Percentiles rank a stretch among this genome's conserved stretches.
These are phyloP conservation scores for Lentinula detonsa DNA, from an alignment of 768 basidiomycete genomes.

Conservation along the genomic window DNA sequence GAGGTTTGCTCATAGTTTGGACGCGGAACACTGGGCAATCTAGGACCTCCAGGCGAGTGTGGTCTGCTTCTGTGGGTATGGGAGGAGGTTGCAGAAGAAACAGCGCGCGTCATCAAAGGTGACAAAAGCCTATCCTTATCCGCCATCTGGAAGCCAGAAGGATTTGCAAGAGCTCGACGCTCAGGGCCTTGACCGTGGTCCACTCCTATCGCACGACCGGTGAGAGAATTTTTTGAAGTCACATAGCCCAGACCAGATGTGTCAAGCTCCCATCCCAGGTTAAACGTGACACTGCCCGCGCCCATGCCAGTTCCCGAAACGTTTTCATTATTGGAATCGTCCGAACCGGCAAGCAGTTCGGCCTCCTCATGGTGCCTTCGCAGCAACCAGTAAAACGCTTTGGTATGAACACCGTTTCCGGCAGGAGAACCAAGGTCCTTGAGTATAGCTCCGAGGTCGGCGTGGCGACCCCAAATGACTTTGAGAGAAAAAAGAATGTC, in stretches of 20 bases:
- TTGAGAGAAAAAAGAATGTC: slow-evolving; percentile 75
- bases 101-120: slow-evolving; percentile 10
- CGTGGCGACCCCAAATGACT: slow-evolving; percentile 79
- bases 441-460: slow-evolving; percentile 51
- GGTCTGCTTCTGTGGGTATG: slow-evolving; percentile 16
- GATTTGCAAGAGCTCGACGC: not conserved
- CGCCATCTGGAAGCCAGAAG: slow-evolving; percentile 7
- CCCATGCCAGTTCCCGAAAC: slow-evolving; percentile 13
- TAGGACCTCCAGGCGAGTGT: not conserved
- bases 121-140: slow-evolving; percentile 16
- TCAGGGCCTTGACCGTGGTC: not conserved
- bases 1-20: not conserved
- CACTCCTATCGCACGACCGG: slow-evolving; percentile 12
- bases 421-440: slow-evolving; percentile 64
- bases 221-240: slow-evolving; percentile 20
- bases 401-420: slow-evolving; percentile 69
- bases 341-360: slow-evolving; percentile 41
- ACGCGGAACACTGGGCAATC: slow-evolving; percentile 1
- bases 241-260: slow-evolving; percentile 15
- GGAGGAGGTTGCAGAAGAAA: slow-evolving; percentile 10
- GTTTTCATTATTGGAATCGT: slow-evolving; percentile 12
- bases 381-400: slow-evolving; percentile 86
- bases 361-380: slow-evolving; percentile 65
- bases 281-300: slow-evolving; percentile 21
- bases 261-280: slow-evolving; percentile 35